Evolutionary conservation across 257 asterid genomes (phyloP).

Genomic region (Coffea canephora): DNA sequence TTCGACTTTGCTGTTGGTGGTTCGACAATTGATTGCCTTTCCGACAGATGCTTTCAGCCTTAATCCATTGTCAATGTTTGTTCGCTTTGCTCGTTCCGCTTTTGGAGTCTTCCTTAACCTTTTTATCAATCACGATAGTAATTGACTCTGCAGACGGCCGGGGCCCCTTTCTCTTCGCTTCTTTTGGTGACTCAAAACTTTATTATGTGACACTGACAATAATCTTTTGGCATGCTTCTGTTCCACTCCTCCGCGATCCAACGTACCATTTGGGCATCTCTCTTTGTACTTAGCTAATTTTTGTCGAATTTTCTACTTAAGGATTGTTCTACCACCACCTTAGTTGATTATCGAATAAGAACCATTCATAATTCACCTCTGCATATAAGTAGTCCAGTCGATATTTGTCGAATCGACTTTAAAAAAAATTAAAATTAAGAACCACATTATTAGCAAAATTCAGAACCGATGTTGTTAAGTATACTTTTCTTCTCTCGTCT

Average conservation of each 20-base stretch:
- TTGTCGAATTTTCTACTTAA: background rate
- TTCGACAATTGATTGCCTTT: constrained; percentile 6
- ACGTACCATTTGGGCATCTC: background rate
- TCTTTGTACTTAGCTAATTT: no score
- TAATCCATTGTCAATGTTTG: constrained; percentile 2
- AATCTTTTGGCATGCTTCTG: constrained; percentile 6
- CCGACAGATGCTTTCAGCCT: constrained; percentile 11
- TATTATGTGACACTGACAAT: background rate
- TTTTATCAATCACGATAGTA: background rate
- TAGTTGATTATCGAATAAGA: no score
- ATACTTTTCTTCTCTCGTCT: no score
- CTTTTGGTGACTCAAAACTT: background rate
- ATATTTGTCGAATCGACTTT: no score
- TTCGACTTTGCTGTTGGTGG: background rate
- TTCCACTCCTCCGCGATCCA: background rate
- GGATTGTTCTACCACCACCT: background rate
- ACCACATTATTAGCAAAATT: no score
- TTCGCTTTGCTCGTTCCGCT: background rate
- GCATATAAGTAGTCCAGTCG: no score
- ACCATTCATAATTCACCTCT: background rate
- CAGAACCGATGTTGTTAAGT: no score
- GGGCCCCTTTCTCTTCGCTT: background rate
- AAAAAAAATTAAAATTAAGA: no score
- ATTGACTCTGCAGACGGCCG: background rate
- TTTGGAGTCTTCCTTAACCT: background rate